phyloP scores from a whole-genome alignment of 106 monocot species.

The Dendrobium nobile region DNA sequence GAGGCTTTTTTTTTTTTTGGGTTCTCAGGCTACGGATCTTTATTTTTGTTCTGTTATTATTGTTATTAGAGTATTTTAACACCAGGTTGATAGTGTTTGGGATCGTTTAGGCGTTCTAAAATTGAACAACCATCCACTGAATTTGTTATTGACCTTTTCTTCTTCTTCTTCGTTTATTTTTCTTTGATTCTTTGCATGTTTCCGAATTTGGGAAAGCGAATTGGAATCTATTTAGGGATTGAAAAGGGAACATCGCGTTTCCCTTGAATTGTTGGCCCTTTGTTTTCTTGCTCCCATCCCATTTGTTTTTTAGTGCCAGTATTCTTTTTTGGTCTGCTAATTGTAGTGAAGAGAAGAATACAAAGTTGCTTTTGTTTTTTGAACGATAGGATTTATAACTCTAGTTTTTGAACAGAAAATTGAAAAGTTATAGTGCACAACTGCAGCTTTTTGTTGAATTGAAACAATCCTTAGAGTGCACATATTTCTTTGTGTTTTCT shows the following conservation, averaged over 20 bases:
- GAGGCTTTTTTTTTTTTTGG: slow-evolving; percentile 1
- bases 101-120: slow-evolving; percentile 9
- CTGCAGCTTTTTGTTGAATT: not conserved
- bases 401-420: not conserved
- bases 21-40: slow-evolving; percentile 8
- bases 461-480: slow-evolving; percentile 4
- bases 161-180: not conserved
- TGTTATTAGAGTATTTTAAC: not conserved
- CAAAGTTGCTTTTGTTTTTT: not conserved
- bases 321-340: not conserved
- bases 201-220: not conserved
- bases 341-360: not conserved
- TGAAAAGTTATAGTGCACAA: not conserved
- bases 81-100: not conserved
- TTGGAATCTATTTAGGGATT: not conserved
- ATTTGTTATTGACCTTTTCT: not conserved
- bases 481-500: not conserved
- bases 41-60: slow-evolving; percentile 9
- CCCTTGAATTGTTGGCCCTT: not conserved
- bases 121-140: not conserved
- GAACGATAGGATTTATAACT: not conserved
- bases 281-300: not conserved
- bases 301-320: not conserved
- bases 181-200: not conserved
- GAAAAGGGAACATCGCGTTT: not conserved